These are phyloP conservation scores for Heterobasidion parviporum DNA, from an alignment of 1,284 basidiomycete species.

Conservation along the genomic window DNA sequence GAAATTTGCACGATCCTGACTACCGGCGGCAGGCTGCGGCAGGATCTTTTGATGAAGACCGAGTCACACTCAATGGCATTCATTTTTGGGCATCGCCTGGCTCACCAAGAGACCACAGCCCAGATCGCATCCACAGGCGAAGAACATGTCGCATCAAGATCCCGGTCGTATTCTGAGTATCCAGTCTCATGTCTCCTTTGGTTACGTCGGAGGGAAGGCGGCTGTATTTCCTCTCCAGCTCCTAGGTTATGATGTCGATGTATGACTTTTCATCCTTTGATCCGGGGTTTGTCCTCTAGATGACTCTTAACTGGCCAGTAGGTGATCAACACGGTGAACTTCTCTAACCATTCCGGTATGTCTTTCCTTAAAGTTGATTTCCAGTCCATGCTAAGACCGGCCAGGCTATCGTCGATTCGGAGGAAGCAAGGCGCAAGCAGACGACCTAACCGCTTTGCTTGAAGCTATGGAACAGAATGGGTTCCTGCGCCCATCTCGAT, in stretches of 20 bases:
- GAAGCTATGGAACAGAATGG: conserved; percentile 61
- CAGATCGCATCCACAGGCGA: not conserved
- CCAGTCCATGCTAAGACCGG: not conserved
- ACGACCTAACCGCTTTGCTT: conserved; percentile 65
- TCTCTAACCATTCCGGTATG: conserved; percentile 88
- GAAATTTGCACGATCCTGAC: too few species aligned
- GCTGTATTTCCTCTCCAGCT: conserved; percentile 94
- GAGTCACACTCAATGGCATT: not conserved
- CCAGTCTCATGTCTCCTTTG: conserved; percentile 91
- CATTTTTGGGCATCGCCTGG: not conserved
- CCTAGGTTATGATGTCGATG: conserved; percentile 94
- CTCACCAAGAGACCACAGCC: not conserved
- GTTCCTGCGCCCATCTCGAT: conserved; percentile 51
- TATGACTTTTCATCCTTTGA: conserved; percentile 32
- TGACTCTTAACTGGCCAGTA: conserved; percentile 22
- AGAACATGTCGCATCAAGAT: conserved; percentile 18
- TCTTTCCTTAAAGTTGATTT: not conserved
- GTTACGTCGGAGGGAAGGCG: conserved; percentile 94
- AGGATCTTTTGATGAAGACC: not conserved
- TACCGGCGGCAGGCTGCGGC: too few species aligned
- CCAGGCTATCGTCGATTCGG: conserved; percentile 72
- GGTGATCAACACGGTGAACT: conserved; percentile 94
- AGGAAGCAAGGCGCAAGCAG: conserved; percentile 65
- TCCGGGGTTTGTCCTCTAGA: not conserved
- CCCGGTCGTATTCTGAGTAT: conserved; percentile 62